Conservation (phyloP, 1,284 basidiomycete species). For the Ganoderma meredithae region DNA sequence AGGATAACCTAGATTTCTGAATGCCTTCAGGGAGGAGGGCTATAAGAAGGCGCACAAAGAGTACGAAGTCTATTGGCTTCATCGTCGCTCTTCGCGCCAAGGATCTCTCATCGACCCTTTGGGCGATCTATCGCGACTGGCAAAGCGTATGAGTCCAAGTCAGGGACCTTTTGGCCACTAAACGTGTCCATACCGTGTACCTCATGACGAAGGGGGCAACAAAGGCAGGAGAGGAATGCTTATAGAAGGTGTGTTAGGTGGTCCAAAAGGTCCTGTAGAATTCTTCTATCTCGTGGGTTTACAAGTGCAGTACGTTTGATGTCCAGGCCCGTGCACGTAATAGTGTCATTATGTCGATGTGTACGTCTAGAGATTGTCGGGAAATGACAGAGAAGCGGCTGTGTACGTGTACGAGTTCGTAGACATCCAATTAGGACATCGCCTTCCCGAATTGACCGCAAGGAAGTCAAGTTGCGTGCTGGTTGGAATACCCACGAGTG, state of each 20-base stretch:
- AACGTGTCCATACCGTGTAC: no score
- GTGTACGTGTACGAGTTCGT: not conserved
- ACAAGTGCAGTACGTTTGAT: not conserved
- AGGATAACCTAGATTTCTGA: constrained; percentile 24
- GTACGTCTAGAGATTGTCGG: not conserved
- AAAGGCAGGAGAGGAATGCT: no score
- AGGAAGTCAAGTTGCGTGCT: not conserved
- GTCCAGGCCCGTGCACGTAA: not conserved
- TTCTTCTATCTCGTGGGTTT: not conserved
- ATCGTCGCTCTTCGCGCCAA: not conserved
- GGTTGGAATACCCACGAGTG: not conserved
- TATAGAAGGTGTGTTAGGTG: no score
- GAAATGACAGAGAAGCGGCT: not conserved
- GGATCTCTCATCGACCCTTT: not conserved
- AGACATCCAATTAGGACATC: not conserved
- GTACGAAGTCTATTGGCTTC: not conserved
- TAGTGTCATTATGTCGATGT: not conserved
- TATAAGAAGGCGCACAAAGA: not conserved
- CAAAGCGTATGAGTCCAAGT: no score
- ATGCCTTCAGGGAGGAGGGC: not conserved
- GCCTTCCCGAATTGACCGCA: not conserved
- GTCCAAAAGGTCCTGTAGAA: no score
- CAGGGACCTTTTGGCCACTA: no score
- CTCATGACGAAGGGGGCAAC: no score
- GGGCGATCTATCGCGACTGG: not conserved